Percentiles rank a stretch among this genome's conserved stretches.
These are phyloP conservation scores for Nakazawaea ernobii DNA, from an alignment of 805 yeast species.

Conservation along the genomic window DNA sequence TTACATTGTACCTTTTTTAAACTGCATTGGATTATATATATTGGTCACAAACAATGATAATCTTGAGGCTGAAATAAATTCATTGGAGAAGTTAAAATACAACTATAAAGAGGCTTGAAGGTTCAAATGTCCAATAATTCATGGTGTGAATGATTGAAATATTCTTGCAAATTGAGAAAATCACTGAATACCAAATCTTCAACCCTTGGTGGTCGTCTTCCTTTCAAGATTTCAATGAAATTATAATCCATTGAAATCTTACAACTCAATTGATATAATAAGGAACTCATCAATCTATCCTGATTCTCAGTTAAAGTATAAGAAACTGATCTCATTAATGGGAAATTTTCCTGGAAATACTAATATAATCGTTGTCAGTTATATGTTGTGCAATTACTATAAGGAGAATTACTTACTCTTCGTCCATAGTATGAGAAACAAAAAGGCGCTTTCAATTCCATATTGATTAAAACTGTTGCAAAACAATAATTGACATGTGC, in stretches of 20 bases:
- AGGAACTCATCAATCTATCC: not conserved
- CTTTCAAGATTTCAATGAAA: constrained; percentile 8
- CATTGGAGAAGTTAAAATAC: constrained; percentile 21
- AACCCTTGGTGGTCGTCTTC: constrained; percentile 5
- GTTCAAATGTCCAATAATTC: constrained; percentile 11
- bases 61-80: constrained; percentile 15
- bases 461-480: constrained; percentile 17
- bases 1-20: constrained; percentile 21
- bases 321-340: constrained; percentile 11
- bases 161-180: constrained; percentile 5
- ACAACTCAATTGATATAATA: constrained; percentile 1
- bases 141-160: constrained; percentile 6
- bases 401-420: constrained; percentile 13
- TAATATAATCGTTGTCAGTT: constrained; percentile 14
- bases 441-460: constrained; percentile 23
- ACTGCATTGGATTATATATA: constrained; percentile 15
- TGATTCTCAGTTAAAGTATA: constrained; percentile 2
- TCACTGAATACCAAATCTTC: constrained; percentile 3
- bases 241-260: not conserved
- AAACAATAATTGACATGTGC: constrained; percentile 22
- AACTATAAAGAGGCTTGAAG: constrained; percentile 25
- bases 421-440: constrained; percentile 21
- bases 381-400: constrained; percentile 16
- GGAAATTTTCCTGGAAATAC: constrained; percentile 15
- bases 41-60: constrained; percentile 15